A percentile compares a stretch with the other conserved stretches of the same genome.
These are phyloP conservation scores for Microthlaspi erraticum DNA, from an alignment of 345 rosid genomes.

Conservation along the genomic window DNA sequence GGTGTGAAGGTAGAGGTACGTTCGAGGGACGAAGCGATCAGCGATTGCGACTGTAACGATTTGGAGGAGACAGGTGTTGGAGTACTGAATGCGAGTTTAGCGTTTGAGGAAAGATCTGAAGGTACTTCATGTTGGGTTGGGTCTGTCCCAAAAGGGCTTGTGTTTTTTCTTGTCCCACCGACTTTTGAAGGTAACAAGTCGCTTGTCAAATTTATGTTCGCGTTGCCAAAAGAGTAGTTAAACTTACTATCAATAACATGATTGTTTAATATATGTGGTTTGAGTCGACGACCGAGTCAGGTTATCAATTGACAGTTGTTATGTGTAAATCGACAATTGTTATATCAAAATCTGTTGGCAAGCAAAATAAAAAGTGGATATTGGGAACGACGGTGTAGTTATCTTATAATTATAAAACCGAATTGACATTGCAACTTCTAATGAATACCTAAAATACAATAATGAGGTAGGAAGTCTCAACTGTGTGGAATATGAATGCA, in stretches of 20 bases:
- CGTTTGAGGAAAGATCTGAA: slow-evolving; percentile 46
- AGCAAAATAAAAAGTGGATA: neutral
- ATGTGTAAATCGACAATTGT: neutral
- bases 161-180: slow-evolving; percentile 50
- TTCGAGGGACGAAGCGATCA: slow-evolving; percentile 30
- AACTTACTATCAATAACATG: neutral
- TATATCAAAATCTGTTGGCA: no score
- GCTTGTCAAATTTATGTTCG: slow-evolving; percentile 32
- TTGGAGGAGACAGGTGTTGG: slow-evolving; percentile 51
- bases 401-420: neutral
- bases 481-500: no score
- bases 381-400: neutral
- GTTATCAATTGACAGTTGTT: neutral
- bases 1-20: slow-evolving; percentile 47
- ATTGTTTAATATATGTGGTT: slow-evolving; percentile 10
- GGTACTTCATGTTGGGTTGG: slow-evolving; percentile 62
- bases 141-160: slow-evolving; percentile 47
- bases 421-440: slow-evolving; percentile 10
- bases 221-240: slow-evolving; percentile 19
- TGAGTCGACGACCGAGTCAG: neutral
- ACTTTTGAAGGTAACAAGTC: slow-evolving; percentile 31
- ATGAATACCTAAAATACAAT: neutral
- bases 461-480: neutral
- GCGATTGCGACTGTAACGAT: neutral
- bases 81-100: slow-evolving; percentile 35